phyloP scores from a whole-genome alignment of 2,329 filamentous ascomycete species.

The Arachnomyces sp. region DNA sequence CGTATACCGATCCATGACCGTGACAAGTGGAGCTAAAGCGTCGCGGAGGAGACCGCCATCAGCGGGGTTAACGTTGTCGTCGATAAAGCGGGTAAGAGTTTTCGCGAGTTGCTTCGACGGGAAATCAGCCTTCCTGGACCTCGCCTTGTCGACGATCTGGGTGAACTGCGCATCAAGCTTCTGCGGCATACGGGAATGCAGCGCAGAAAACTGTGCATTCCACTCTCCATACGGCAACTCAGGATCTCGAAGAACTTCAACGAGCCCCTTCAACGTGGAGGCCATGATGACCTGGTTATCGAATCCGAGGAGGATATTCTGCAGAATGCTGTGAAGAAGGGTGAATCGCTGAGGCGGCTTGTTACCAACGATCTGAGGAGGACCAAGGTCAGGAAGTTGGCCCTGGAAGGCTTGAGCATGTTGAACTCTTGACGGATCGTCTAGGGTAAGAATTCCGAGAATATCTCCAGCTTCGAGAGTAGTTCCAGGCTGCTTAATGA shows the following conservation, averaged over 20 bases:
- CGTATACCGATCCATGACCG: slow-evolving; percentile 68
- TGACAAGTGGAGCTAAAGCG: slow-evolving; percentile 65
- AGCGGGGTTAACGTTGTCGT: slow-evolving; percentile 65
- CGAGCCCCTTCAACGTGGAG: slow-evolving; percentile 72
- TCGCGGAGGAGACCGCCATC: slow-evolving; percentile 67
- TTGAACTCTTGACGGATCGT: slow-evolving; percentile 94
- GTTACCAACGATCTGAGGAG: slow-evolving; percentile 76
- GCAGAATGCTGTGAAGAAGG: slow-evolving; percentile 65
- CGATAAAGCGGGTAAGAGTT: slow-evolving; percentile 77
- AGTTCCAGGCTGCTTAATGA: slow-evolving; percentile 98
- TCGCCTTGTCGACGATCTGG: slow-evolving; percentile 77
- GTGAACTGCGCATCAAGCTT: slow-evolving; percentile 77
- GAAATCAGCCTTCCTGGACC: slow-evolving; percentile 73
- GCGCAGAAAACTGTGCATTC: slow-evolving; percentile 87
- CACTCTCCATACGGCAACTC: slow-evolving; percentile 95
- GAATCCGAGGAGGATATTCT: slow-evolving; percentile 84
- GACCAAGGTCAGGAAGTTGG: slow-evolving; percentile 77
- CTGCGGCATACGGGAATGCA: slow-evolving; percentile 95
- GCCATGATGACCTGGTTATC: slow-evolving; percentile 98
- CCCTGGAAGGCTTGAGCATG: slow-evolving; percentile 90
- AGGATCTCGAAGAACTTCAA: slow-evolving; percentile 80
- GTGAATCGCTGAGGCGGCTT: slow-evolving; percentile 87
- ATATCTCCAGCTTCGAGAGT: slow-evolving; percentile 97
- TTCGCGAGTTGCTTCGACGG: slow-evolving; percentile 81
- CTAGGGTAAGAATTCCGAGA: slow-evolving; percentile 88